phyloP scores from a whole-genome alignment of 495 filamentous ascomycete genomes.

The Hypoxylon crocopeplum region DNA sequence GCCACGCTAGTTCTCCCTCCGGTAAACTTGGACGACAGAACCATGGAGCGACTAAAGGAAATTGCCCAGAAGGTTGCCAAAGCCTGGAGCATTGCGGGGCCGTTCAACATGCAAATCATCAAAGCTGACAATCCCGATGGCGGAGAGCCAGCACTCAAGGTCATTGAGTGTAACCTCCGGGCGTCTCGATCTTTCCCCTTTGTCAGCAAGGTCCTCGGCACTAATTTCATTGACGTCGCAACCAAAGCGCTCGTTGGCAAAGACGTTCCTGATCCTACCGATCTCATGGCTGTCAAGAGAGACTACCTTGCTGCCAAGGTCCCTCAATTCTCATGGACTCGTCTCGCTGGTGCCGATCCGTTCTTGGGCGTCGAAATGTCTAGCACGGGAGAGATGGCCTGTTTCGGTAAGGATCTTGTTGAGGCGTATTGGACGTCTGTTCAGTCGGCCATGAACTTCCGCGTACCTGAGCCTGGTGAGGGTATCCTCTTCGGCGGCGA shows the following conservation, averaged over 20 bases:
- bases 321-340: conserved; percentile 97
- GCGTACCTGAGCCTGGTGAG: conserved; percentile 88
- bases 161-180: conserved; percentile 98
- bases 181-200: conserved; percentile 98
- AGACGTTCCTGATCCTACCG: conserved; percentile 83
- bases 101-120: conserved; percentile 99
- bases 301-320: conserved; percentile 97
- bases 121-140: conserved; percentile 79
- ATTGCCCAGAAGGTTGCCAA: conserved; percentile 96
- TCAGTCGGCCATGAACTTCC: conserved; percentile 99
- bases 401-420: conserved; percentile 93
- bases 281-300: conserved; percentile 87
- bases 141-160: conserved; percentile 80
- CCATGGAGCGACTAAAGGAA: conserved; percentile 86
- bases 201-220: conserved; percentile 93
- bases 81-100: conserved; percentile 95
- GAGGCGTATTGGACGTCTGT: conserved; percentile 98
- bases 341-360: conserved; percentile 96
- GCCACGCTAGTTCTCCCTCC: conserved; percentile 96
- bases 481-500: conserved; percentile 95
- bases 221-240: conserved; percentile 96
- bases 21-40: conserved; percentile 71
- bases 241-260: conserved; percentile 90
- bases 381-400: conserved; percentile 96
- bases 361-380: conserved; percentile 99